Percentiles rank a stretch among this genome's conserved stretches.
These are phyloP conservation scores for Saccharomyces uvarum DNA, from an alignment of 1,139 yeast species.

Conservation along the genomic window DNA sequence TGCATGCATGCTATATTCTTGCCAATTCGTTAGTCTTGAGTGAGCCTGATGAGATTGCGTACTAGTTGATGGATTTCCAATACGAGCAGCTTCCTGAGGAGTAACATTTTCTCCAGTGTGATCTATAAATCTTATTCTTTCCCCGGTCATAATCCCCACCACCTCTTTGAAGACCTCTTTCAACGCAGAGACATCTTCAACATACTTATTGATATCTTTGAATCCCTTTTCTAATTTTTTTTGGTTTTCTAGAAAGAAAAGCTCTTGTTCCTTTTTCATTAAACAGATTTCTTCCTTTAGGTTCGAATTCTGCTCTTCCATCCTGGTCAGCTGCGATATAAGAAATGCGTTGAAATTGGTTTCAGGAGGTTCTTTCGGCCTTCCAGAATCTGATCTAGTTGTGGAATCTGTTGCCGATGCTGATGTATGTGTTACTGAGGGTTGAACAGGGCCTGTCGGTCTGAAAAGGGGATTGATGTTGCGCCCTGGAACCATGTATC, in stretches of 20 bases:
- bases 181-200: slow-evolving; percentile 21
- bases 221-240: slow-evolving; percentile 16
- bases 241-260: slow-evolving; percentile 16
- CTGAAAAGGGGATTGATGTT: not conserved
- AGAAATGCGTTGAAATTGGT: not conserved
- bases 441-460: not conserved
- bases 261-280: slow-evolving; percentile 34
- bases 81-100: slow-evolving; percentile 10
- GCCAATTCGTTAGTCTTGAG: not conserved
- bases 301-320: slow-evolving; percentile 15
- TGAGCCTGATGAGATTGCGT: not conserved
- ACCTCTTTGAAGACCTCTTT: slow-evolving; percentile 32
- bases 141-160: slow-evolving; percentile 36
- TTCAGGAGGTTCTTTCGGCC: not conserved
- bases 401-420: not conserved
- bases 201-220: slow-evolving; percentile 18
- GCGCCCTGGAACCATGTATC: not conserved
- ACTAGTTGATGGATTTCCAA: not conserved
- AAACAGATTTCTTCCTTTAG: slow-evolving; percentile 11
- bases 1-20: not conserved
- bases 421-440: not conserved
- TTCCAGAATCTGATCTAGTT: not conserved
- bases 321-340: not conserved
- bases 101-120: slow-evolving; percentile 36
- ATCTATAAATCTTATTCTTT: slow-evolving; percentile 35